phyloP scores from a whole-genome alignment of 1,284 basidiomycete species.

The Salmacisia buchloeana region DNA sequence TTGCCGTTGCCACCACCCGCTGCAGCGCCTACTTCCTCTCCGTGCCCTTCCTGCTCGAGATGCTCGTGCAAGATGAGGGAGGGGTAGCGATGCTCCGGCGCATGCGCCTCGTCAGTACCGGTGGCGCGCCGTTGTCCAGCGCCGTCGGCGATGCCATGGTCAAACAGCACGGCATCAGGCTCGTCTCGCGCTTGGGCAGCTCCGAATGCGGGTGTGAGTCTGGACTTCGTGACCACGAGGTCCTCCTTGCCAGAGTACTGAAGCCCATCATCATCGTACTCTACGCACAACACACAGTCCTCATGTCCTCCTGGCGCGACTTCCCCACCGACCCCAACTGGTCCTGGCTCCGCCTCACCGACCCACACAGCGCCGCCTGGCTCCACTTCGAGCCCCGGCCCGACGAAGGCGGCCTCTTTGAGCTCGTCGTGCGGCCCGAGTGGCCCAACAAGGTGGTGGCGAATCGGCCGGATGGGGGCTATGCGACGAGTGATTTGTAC shows the following conservation, averaged over 20 bases:
- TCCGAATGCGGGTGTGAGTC: slow-evolving; percentile 49
- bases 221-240: background rate
- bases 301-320: slow-evolving; percentile 58
- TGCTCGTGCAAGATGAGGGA: slow-evolving; percentile 55
- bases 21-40: slow-evolving; percentile 47
- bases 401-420: slow-evolving; percentile 14
- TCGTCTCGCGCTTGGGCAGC: slow-evolving; percentile 60
- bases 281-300: slow-evolving; percentile 14
- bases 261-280: background rate
- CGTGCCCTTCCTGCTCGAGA: slow-evolving; percentile 55
- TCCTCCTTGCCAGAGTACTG: slow-evolving; percentile 36
- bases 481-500: slow-evolving; percentile 34
- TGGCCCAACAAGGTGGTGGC: slow-evolving; percentile 37
- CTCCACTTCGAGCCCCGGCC: slow-evolving; percentile 21
- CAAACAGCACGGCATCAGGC: slow-evolving; percentile 55
- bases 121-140: slow-evolving; percentile 53
- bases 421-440: slow-evolving; percentile 24
- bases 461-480: slow-evolving; percentile 26
- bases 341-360: slow-evolving; percentile 59
- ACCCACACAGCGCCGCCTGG: slow-evolving; percentile 19
- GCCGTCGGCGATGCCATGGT: slow-evolving; percentile 60
- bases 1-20: slow-evolving; percentile 7
- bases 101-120: slow-evolving; percentile 59
- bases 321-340: slow-evolving; percentile 60
- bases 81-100: slow-evolving; percentile 56